Evolutionary conservation across 164 flowering plant genomes (phyloP).

Genomic region (Vitis riparia): DNA sequence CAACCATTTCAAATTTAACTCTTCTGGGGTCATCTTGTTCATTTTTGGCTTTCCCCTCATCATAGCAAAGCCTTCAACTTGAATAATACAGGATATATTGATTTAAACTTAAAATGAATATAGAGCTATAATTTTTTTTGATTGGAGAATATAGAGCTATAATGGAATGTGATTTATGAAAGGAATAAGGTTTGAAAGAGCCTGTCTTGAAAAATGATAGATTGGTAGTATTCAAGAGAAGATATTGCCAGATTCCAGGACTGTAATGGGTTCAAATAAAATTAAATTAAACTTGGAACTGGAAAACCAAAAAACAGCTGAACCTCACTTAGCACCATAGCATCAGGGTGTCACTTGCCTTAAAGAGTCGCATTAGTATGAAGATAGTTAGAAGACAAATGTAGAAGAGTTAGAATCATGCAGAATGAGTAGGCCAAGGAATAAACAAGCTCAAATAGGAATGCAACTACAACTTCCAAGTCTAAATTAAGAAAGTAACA

Average conservation of each 20-base stretch:
- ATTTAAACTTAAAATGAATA: neutral
- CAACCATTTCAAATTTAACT: too few species aligned
- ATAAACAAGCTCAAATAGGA: neutral
- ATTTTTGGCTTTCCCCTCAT: too few species aligned
- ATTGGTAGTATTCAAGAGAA: neutral
- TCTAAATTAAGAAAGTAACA: too few species aligned
- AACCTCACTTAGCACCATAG: neutral
- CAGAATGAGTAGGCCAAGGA: neutral
- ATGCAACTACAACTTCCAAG: too few species aligned
- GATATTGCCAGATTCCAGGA: neutral
- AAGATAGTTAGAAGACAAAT: neutral
- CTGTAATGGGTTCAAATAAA: neutral
- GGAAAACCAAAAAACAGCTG: neutral
- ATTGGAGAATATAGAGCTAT: neutral
- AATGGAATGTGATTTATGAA: neutral
- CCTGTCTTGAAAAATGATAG: neutral
- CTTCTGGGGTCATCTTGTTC: too few species aligned
- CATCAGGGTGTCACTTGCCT: too few species aligned
- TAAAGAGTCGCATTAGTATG: too few species aligned
- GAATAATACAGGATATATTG: neutral
- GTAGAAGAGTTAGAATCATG: neutral
- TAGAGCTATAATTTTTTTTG: neutral
- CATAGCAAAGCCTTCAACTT: neutral
- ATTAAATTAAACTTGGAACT: neutral
- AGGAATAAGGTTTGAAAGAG: neutral